A percentile compares a stretch with the other conserved stretches of the same genome.
phyloP scores from a whole-genome alignment of 2,329 filamentous ascomycete species.

The Fusarium devonianum region DNA sequence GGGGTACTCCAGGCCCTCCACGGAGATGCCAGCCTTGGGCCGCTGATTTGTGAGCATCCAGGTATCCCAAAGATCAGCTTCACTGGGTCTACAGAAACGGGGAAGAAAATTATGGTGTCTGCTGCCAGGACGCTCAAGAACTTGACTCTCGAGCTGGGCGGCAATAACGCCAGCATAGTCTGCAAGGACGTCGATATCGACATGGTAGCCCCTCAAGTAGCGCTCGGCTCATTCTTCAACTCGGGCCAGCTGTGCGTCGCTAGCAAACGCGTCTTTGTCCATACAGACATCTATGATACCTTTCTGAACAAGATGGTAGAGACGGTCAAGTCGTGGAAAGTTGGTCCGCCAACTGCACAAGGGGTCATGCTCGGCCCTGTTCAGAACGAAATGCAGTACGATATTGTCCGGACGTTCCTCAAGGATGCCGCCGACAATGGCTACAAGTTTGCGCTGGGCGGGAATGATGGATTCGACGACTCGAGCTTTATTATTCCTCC shows the following conservation, averaged over 20 bases:
- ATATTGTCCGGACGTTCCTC: slow-evolving; percentile 14
- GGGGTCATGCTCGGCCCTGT: slow-evolving; percentile 45
- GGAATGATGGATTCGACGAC: slow-evolving; percentile 38
- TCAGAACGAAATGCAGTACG: slow-evolving; percentile 25
- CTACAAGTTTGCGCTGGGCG: slow-evolving; percentile 6
- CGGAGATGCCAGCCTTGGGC: slow-evolving; percentile 67
- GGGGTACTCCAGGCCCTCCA: slow-evolving; percentile 67
- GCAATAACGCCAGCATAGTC: slow-evolving; percentile 66
- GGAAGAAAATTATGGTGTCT: slow-evolving; percentile 65
- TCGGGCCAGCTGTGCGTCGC: slow-evolving; percentile 49
- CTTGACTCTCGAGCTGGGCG: slow-evolving; percentile 65
- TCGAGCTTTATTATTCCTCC: slow-evolving; percentile 66
- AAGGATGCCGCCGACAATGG: slow-evolving; percentile 1
- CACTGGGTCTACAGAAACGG: slow-evolving; percentile 67
- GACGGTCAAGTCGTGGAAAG: slow-evolving; percentile 43
- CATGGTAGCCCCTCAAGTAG: slow-evolving; percentile 36
- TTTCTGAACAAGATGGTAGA: slow-evolving; percentile 53
- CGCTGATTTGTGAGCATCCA: slow-evolving; percentile 62
- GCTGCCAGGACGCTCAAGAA: slow-evolving; percentile 64
- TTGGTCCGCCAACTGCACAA: slow-evolving; percentile 49
- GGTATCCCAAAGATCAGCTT: slow-evolving; percentile 68
- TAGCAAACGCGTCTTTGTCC: slow-evolving; percentile 64
- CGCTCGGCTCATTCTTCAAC: slow-evolving; percentile 62
- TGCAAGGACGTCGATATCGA: slow-evolving; percentile 62
- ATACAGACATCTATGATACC: slow-evolving; percentile 63